These are phyloP conservation scores for Mycosphaerella arachidis DNA, from an alignment of 2,329 filamentous ascomycete species.

Conservation along the genomic window DNA sequence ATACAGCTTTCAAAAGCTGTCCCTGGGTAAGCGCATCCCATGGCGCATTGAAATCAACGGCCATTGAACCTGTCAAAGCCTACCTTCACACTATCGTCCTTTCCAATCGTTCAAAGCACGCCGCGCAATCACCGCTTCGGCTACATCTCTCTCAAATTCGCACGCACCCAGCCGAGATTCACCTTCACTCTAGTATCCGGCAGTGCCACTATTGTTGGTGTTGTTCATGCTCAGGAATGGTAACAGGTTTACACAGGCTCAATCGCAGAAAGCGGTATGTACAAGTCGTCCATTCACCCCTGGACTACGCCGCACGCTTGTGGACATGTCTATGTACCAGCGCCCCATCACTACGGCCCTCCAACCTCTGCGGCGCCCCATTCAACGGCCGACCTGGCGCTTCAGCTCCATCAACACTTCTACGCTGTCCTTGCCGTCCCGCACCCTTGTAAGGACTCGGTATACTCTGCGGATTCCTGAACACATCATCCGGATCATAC, in stretches of 20 bases:
- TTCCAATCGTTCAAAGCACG: not conserved
- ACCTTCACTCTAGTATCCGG: not conserved
- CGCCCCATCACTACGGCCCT: no score
- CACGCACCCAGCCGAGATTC: not conserved
- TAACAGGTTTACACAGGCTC: no score
- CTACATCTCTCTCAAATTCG: no score
- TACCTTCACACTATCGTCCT: not conserved
- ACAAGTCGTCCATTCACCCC: no score
- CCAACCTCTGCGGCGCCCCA: no score
- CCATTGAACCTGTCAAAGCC: not conserved
- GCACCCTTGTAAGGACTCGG: slow-evolving; percentile 1
- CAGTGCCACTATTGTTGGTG: not conserved
- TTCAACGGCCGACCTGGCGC: not conserved
- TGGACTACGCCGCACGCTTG: no score
- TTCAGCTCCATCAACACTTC: not conserved
- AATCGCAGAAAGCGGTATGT: no score
- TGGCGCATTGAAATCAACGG: not conserved
- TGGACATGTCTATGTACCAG: no score
- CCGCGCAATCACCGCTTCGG: not conserved
- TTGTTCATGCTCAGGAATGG: not conserved
- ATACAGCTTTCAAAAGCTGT: slow-evolving; percentile 32
- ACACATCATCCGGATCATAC: slow-evolving; percentile 31
- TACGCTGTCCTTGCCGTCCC: not conserved
- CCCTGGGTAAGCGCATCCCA: slow-evolving; percentile 13
- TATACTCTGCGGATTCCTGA: slow-evolving; percentile 22